Evolutionary conservation across 164 flowering plant species (phyloP), one percentile per base, ranked within the genome.

Genomic region (Chloranthus sessilifolius): DNA sequence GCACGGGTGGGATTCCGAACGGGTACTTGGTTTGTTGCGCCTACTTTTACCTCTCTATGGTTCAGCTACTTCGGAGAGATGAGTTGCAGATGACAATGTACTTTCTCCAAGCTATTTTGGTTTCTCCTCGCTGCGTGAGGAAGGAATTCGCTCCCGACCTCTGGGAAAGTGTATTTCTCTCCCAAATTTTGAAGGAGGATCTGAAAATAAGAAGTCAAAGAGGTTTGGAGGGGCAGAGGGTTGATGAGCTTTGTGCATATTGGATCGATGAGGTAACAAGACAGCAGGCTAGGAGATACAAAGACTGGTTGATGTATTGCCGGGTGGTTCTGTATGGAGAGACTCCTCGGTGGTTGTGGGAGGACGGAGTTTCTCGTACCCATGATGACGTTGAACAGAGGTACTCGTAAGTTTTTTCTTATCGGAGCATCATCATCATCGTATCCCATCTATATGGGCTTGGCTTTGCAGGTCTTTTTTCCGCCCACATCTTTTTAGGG

Each of bases 21-120:
- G 5, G n/a, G 15, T 71, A 52, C 40, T 56, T 86, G 59, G 60
- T 83, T 39, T 71, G 72, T 37, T 73, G 52, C 45, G 65, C 91
- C 6, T 86, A 83, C 61, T 77, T 86, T 48, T 83, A 79, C 71
- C 73, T 83, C 22, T 74, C 83, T 5, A 31, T 79, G 15, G 74
- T 86, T 25, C 50, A 73, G 58, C 73, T 70, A 49, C 73, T 83
- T 19, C 76, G 75, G 43, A 37, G 47, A n/a, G 82, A 86, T 52
- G 81, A 81, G 35, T 79, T 68, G 80, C 90, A 81, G 68, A 79
- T 68, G 41, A 79, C 90, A 1, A 38, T 68, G 58, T 82, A 86
- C 67, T 83, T 83, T 51, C 79, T 86, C 15, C 95, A 83, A 57
- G 81, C 95, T 7, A 8, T 86, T 20, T 25, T 74, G 53, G 80